Base-by-base conservation (phyloP, 805 yeast genomes). In the Candida gorgasii region DNA sequence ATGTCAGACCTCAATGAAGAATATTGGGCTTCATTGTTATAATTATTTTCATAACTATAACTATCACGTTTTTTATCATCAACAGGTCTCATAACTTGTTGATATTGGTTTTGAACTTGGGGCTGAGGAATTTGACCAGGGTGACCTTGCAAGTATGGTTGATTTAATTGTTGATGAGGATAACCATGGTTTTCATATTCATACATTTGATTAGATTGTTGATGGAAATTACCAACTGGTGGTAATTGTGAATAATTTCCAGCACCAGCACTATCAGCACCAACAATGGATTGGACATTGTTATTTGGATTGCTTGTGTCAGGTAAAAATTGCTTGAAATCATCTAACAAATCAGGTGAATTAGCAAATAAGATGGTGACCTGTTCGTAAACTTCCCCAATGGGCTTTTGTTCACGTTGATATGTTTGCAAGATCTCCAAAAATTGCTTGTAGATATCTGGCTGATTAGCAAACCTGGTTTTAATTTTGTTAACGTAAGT, bases 401-500 rank as follows among this genome's bases (percentile, higher is more conserved):
- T 93, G 36, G 97, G 96, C 58, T 89, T 86, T 59, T 89, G 95
- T 58, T 92, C 99, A 50, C 95, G 81, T 69, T 93, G 99, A 61
- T 92, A 93, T 35, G 97, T 92, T 63, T 93, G 99, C 53, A 93
- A 71, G 44, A 92, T 93, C 62, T 93, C 99, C 64, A 95, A 72
- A 54, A 93, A 93, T 54, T 84, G 89, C 66, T 93, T 93, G 72
- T 93, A 93, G 44, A 90, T 89, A 56, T 92, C 97, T 0, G 99
- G 99, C 62, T 90, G 96, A 56, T 82, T 79, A 15, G 95, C 86
- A 62, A 89, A 93, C 48, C 98, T 78, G 43, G 89, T 90, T 62
- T 95, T 95, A 59, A 93, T 93, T 66, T 90, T 89, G 70, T 93
- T 93, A 46, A 93, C 99, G 57, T 93, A 93, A 53, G 84, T 85